Evolutionary conservation across 257 asterid genomes (phyloP), one percentile per base, ranked within the genome.

Genomic region (Solanum habrochaites): DNA sequence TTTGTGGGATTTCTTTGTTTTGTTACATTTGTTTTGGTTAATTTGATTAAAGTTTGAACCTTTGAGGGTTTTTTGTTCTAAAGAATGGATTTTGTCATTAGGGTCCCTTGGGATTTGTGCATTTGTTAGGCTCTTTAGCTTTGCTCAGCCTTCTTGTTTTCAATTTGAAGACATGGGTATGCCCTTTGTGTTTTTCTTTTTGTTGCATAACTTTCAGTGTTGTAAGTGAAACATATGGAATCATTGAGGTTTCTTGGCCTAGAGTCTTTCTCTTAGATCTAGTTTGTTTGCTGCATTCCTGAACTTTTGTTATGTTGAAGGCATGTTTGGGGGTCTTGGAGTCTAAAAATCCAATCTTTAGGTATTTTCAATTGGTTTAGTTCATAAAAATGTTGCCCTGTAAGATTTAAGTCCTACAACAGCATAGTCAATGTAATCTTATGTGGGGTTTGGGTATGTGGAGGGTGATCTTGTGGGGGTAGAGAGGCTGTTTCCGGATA

Each of bases 141-240:
- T 84, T 81, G 27, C 78, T 66, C 81, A 29, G 47, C 87, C 62
- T 66, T 84, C 72, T 82, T 86, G 58, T 88, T 60, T 58, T 82
- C 83, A 89, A 66, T 31, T 87, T 90, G 87, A 83, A 87, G 66
- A 90, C 43, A 88, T 93, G 91, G 93, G 94, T 90, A 89, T 86
- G 82, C 6, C 82, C 35, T 86, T 88, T 82, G 11, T 71, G 35
- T 84, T 78, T 84, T 25, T 35, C 3, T 37, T 21, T 15, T 32
- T 52, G 43, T 82, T 25, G 62, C n/a, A 75, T n/a, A 75, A n/a
- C 11, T 42, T 40, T 49, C 62, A n/a, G 37, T 42, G 13, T 42
- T 70, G 69, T 31, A 7, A 27, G 64, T 85, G 75, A 31, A 60
- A 60, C 16, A 47, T 16, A 23, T 45, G 42, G 49, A 21, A 29